These are phyloP conservation scores for Pleodorina starrii DNA, from an alignment of 139 green algal species.

Conservation along the genomic window DNA sequence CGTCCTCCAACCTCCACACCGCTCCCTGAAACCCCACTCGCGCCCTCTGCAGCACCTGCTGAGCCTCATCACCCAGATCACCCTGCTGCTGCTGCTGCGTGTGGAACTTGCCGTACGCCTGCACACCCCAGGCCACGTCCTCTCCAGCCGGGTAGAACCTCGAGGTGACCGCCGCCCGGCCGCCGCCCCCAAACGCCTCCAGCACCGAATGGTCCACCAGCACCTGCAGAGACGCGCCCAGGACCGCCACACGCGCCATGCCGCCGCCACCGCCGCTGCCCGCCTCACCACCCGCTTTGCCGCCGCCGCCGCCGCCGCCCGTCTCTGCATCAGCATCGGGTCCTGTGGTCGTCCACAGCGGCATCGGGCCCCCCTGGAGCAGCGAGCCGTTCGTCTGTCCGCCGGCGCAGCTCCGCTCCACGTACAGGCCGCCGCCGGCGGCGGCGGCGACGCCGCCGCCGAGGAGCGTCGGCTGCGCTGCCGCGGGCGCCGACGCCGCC, in stretches of 20 bases:
- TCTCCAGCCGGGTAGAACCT: constrained; percentile 19
- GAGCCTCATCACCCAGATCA: too few relatives aligned
- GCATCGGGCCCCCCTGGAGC: constrained; percentile 33
- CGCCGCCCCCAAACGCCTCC: constrained; percentile 32
- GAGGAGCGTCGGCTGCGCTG: neutral
- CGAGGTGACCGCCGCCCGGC: constrained; percentile 4
- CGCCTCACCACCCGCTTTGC: neutral
- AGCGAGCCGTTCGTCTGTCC: constrained; percentile 21
- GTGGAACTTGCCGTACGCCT: constrained; percentile 18
- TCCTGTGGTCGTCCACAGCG: neutral
- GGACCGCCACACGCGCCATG: neutral
- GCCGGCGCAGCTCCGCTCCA: constrained; percentile 22
- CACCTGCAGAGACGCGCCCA: constrained; percentile 33
- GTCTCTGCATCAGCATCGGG: neutral
- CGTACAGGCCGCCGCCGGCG: neutral
- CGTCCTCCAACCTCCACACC: neutral
- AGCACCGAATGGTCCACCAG: constrained; percentile 32
- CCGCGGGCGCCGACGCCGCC: too few relatives aligned
- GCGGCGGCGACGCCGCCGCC: neutral
- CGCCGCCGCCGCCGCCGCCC: neutral
- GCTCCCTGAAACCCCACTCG: constrained; percentile 12
- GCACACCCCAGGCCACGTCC: constrained; percentile 30
- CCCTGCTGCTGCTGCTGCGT: too few relatives aligned
- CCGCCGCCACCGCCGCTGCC: neutral
- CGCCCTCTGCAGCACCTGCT: neutral